phyloP scores from a whole-genome alignment of 2,329 filamentous ascomycete genomes.

The Aureobasidium subglaciale region DNA sequence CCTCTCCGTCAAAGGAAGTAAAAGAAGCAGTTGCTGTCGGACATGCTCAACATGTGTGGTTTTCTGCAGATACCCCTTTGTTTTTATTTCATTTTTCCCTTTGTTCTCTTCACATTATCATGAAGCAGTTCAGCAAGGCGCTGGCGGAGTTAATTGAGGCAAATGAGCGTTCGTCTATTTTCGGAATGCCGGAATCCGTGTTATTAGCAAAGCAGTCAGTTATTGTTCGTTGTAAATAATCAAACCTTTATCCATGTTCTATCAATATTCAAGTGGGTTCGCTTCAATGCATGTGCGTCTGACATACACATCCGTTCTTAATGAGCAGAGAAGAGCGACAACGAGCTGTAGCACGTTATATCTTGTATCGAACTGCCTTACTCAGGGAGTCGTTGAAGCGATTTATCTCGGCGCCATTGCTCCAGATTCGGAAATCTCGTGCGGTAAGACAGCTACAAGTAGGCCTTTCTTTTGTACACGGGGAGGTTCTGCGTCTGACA shows the following conservation, averaged over 20 bases:
- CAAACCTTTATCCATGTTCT: background rate
- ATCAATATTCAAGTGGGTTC: too few species aligned
- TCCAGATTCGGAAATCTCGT: too few species aligned
- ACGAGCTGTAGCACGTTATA: too few species aligned
- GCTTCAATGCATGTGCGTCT: background rate
- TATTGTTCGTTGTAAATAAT: background rate
- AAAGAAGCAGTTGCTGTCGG: background rate
- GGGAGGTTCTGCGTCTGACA: too few species aligned
- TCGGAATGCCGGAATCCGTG: background rate
- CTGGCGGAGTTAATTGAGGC: constrained; percentile 10
- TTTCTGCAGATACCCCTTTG: constrained; percentile 13
- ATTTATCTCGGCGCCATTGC: too few species aligned
- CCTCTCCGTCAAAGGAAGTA: background rate
- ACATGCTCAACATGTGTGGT: background rate
- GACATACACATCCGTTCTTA: too few species aligned
- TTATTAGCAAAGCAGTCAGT: constrained; percentile 2
- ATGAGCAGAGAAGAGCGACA: too few species aligned
- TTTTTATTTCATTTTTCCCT: constrained; percentile 28
- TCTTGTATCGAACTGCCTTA: too few species aligned
- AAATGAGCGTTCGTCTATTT: background rate
- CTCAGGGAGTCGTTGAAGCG: too few species aligned
- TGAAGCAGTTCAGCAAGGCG: constrained; percentile 57
- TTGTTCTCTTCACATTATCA: constrained; percentile 77
- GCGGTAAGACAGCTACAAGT: too few species aligned
- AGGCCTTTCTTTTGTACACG: too few species aligned